Evolutionary conservation across 2,329 filamentous ascomycete species (phyloP), one percentile per base, ranked within the genome.

Genomic region (Fusarium nurragi): DNA sequence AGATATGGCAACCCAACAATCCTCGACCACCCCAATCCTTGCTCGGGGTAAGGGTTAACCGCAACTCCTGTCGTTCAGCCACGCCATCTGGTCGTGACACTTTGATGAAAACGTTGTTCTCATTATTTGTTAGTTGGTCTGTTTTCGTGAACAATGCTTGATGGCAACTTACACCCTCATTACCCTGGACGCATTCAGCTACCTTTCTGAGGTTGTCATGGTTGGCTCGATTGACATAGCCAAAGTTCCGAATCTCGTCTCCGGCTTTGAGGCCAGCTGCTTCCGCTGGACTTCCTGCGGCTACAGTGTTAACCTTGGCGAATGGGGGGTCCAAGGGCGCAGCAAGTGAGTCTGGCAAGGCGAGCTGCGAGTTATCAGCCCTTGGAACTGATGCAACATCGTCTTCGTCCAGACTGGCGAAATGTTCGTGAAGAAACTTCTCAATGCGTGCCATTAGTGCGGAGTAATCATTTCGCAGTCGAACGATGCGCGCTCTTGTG

Each of bases 391-490:
- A 38, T 14, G 60, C 44, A 57, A 62, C 77, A 50, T 84, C 79
- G 23, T 81, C 79, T 61, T 87, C 82, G 64, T 85, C 83, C 39
- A 91, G 76, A 61, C 80, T 87, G n/a, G 93, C 93, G 76, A 98
- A 97, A 74, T 95, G 91, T 67, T 91, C 89, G 74, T 98, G 93
- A n/a, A 99, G 84, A 43, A 89, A 88, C 72, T 89, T 89, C 77
- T 98, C 95, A 69, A 98, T 90, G 57, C 85, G 82, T 56, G 80
- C 79, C 93, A 98, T 97, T 39, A 97, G 80, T 36, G 89, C 88
- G 75, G 96, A 97, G 80, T 97, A 94, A 77, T 99, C 95, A 74
- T 97, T 98, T 66, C 91, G 89, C 36, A 98, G 84, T 68, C 89
- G 84, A 68, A 98, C 95, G 69, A 99, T 97, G 60, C 92, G 89